Evolutionary conservation across 768 basidiomycete genomes (phyloP).

Genomic region (Filobasidium floriforme): DNA sequence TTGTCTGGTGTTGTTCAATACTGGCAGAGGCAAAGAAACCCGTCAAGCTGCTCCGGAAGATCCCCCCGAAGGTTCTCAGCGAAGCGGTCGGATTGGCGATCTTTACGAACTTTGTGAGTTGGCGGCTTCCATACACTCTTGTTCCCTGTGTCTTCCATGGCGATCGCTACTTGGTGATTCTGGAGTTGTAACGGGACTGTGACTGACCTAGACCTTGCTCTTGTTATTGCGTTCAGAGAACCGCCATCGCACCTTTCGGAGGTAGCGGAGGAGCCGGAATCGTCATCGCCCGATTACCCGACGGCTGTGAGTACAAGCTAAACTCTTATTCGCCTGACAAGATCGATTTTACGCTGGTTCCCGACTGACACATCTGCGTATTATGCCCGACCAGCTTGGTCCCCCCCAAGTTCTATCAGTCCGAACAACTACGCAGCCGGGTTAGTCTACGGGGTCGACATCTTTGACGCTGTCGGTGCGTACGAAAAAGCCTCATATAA

Average conservation of each 20-base stretch:
- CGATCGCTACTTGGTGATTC: neutral
- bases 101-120: conserved; percentile 30
- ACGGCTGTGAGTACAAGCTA: conserved; percentile 36
- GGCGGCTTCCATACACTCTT: neutral
- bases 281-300: conserved; percentile 43
- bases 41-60: conserved; percentile 42
- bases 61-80: conserved; percentile 39
- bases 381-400: conserved; percentile 35
- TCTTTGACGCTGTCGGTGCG: conserved; percentile 41
- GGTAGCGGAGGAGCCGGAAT: conserved; percentile 44
- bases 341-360: too few species aligned
- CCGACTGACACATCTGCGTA: neutral
- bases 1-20: neutral
- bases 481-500: too few species aligned
- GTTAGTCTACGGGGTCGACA: conserved; percentile 44
- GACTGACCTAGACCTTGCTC: neutral
- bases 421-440: conserved; percentile 44
- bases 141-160: neutral
- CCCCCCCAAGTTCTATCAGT: conserved; percentile 39
- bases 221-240: conserved; percentile 29
- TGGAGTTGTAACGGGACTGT: neutral
- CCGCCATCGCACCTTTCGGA: conserved; percentile 44
- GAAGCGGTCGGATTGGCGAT: conserved; percentile 41
- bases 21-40: conserved; percentile 20
- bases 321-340: too few species aligned